Conservation (phyloP, 345 rosid genomes). For the Carallia brachiata region DNA sequence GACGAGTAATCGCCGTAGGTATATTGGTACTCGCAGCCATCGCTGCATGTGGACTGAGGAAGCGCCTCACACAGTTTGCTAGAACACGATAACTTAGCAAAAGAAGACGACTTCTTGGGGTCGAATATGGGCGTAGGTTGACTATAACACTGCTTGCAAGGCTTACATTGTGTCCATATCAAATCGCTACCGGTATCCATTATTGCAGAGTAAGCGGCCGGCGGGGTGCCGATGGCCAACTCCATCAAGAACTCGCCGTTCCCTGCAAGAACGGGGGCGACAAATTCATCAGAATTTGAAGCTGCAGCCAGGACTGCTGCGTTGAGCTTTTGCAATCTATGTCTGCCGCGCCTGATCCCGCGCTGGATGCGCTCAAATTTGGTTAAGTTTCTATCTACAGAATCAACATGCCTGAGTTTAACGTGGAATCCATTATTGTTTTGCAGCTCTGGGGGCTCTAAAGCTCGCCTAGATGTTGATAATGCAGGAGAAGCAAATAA, state of each 20-base stretch:
- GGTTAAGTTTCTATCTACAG: conserved; percentile 63
- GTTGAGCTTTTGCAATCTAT: conserved; percentile 54
- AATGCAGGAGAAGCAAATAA: background rate
- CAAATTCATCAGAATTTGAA: conserved; percentile 21
- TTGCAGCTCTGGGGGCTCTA: background rate
- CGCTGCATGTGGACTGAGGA: conserved; percentile 42
- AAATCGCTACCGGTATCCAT: conserved; percentile 90
- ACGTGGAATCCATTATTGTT: conserved; percentile 42
- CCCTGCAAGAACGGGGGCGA: conserved; percentile 57
- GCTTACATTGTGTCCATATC: conserved; percentile 96
- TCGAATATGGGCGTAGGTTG: conserved; percentile 80
- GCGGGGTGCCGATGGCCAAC: conserved; percentile 67
- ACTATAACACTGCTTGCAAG: conserved; percentile 61
- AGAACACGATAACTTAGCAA: conserved; percentile 54
- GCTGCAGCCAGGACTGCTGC: conserved; percentile 45
- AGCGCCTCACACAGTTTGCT: conserved; percentile 55
- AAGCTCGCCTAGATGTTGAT: conserved; percentile 33
- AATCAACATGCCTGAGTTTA: conserved; percentile 59
- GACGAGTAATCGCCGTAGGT: conserved; percentile 87
- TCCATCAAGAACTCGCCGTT: conserved; percentile 82
- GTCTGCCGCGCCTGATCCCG: conserved; percentile 59
- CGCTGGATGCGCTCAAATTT: conserved; percentile 64
- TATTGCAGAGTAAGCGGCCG: conserved; percentile 56
- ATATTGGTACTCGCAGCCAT: conserved; percentile 65
- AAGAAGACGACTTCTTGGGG: conserved; percentile 65